phyloP scores from a whole-genome alignment of 495 filamentous ascomycete genomes.

The Parathielavia hyrcaniae region DNA sequence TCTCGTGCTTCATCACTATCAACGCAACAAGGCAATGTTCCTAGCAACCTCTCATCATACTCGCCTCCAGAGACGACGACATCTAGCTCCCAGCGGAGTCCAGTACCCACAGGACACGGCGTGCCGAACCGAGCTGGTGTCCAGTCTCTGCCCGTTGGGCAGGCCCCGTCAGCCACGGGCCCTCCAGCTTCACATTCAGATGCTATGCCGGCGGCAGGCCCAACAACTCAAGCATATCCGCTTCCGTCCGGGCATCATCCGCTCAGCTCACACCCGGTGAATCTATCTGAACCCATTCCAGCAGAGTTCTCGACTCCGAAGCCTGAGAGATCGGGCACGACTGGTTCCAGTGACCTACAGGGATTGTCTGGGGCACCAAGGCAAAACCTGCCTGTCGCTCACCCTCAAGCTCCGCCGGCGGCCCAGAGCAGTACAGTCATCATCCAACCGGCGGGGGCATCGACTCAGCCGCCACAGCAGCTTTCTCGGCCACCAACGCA shows the following conservation, averaged over 20 bases:
- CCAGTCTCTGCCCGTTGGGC: background rate
- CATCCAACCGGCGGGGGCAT: background rate
- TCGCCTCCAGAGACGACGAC: background rate
- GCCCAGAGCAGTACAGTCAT: background rate
- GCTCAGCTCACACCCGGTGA: conserved; percentile 8
- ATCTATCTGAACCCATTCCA: background rate
- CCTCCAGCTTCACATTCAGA: background rate
- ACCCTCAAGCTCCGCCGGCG: background rate
- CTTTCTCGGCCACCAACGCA: background rate
- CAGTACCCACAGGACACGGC: background rate
- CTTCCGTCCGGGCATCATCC: conserved; percentile 10
- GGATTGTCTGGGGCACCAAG: background rate
- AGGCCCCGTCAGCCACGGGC: background rate
- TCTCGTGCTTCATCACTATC: conserved; percentile 13
- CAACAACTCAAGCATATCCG: background rate
- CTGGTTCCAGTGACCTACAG: background rate
- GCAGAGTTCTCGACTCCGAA: background rate
- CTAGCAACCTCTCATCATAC: background rate
- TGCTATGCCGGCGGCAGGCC: background rate
- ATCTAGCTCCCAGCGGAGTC: background rate
- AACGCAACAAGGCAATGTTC: background rate
- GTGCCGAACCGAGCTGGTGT: background rate
- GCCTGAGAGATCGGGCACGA: background rate
- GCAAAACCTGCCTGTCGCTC: background rate
- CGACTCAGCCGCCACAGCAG: background rate